phyloP scores from a whole-genome alignment of 1,284 basidiomycete species.

The Tilletia indica region DNA sequence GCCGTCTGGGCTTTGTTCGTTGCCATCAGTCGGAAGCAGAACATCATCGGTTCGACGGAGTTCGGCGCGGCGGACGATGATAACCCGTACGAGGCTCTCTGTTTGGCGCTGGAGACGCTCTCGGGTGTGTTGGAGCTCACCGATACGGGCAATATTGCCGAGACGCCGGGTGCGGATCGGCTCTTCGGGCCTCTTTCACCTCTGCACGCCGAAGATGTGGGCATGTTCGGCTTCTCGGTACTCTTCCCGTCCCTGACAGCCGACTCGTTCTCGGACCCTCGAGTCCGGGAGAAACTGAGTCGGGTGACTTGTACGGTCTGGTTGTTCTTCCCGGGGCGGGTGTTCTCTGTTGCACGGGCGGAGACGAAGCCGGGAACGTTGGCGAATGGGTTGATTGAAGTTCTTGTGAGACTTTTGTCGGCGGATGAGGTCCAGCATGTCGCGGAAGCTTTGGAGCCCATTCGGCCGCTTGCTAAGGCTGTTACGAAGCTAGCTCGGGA shows the following conservation, averaged over 20 bases:
- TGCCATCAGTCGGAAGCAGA: slow-evolving; percentile 26
- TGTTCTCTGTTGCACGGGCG: slow-evolving; percentile 25
- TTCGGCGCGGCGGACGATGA: slow-evolving; percentile 33
- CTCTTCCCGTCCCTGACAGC: slow-evolving; percentile 25
- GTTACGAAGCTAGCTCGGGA: background rate
- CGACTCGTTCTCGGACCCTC: slow-evolving; percentile 32
- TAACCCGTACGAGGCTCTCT: slow-evolving; percentile 38
- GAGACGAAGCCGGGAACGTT: slow-evolving; percentile 6
- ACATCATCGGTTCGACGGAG: slow-evolving; percentile 13
- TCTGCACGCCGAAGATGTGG: slow-evolving; percentile 33
- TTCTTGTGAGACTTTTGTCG: background rate
- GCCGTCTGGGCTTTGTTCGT: slow-evolving; percentile 30
- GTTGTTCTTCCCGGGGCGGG: slow-evolving; percentile 25
- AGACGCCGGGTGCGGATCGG: slow-evolving; percentile 26
- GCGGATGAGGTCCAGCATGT: slow-evolving; percentile 5
- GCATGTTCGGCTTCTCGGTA: slow-evolving; percentile 35
- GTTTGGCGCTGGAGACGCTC: slow-evolving; percentile 33
- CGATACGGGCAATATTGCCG: slow-evolving; percentile 25
- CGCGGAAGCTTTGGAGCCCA: background rate
- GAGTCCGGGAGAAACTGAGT: slow-evolving; percentile 29
- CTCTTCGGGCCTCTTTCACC: slow-evolving; percentile 22
- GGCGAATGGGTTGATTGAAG: slow-evolving; percentile 1
- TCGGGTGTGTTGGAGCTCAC: slow-evolving; percentile 30
- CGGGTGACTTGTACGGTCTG: slow-evolving; percentile 27
- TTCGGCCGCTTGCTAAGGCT: slow-evolving; percentile 9